Percentiles rank a stretch among this genome's conserved stretches.
Evolutionary conservation across 805 yeast species (phyloP).

Genomic region (Wickerhamomyces alni): DNA sequence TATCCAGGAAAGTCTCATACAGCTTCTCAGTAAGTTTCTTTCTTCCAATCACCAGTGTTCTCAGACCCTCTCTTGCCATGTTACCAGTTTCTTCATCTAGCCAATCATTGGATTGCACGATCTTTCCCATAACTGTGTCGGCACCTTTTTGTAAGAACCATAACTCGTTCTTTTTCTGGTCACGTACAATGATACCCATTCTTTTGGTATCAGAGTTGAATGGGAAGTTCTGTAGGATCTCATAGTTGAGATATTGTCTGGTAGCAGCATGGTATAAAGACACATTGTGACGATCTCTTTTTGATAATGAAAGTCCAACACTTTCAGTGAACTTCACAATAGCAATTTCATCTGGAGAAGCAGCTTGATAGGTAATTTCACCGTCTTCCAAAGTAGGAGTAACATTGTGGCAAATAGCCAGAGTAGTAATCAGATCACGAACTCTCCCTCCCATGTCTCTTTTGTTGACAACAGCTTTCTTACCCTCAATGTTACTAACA

Average conservation of each 20-base stretch:
- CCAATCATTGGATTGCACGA: conserved; percentile 90
- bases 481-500: conserved; percentile 30
- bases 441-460: conserved; percentile 74
- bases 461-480: conserved; percentile 31
- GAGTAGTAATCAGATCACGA: conserved; percentile 70
- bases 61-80: conserved; percentile 96
- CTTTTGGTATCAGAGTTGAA: conserved; percentile 93
- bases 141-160: conserved; percentile 96
- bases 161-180: conserved; percentile 54
- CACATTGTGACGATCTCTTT: conserved; percentile 76
- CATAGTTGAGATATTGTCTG: conserved; percentile 46
- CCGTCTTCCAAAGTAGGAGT: conserved; percentile 88
- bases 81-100: conserved; percentile 94
- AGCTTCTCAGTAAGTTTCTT: conserved; percentile 51
- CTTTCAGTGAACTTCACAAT: conserved; percentile 86
- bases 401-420: conserved; percentile 95
- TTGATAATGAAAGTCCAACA: conserved; percentile 75
- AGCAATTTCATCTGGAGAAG: conserved; percentile 98
- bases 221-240: conserved; percentile 81
- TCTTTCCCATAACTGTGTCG: conserved; percentile 83
- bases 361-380: conserved; percentile 83
- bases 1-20: conserved; percentile 58
- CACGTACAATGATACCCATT: conserved; percentile 86
- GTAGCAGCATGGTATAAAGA: conserved; percentile 59
- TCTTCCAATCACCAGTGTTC: conserved; percentile 92